phyloP scores from a whole-genome alignment of 2,329 filamentous ascomycete genomes.

The Microsporum ferrugineum region DNA sequence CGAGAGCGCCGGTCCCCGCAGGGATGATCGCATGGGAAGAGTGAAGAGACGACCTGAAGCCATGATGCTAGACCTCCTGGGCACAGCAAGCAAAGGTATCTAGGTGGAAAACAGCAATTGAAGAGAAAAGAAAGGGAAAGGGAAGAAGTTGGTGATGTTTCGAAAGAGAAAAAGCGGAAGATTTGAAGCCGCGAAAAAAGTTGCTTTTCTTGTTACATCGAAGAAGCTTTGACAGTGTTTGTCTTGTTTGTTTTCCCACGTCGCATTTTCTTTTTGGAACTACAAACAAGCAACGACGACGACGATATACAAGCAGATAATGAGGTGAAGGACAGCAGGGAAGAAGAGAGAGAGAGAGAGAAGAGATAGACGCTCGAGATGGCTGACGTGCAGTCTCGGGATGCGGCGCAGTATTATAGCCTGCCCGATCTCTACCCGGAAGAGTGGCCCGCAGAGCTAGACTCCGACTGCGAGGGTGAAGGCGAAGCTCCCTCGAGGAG shows the following conservation, averaged over 20 bases:
- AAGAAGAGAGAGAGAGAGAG: neutral
- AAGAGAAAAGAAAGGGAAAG: neutral
- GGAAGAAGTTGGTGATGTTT: neutral
- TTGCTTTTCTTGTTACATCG: conserved; percentile 1
- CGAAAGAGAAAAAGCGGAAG: neutral
- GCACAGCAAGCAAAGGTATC: conserved; percentile 1
- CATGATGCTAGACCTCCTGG: conserved; percentile 48
- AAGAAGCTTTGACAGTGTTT: conserved; percentile 7
- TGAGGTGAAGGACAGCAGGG: neutral
- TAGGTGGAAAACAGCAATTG: neutral
- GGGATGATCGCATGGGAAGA: conserved; percentile 66
- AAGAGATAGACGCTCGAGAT: conserved; percentile 22
- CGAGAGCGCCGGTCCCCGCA: conserved; percentile 50
- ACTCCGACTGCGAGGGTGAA: conserved; percentile 57
- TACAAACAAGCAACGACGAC: neutral
- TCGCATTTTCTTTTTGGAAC: neutral
- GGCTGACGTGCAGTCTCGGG: conserved; percentile 59
- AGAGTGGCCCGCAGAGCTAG: conserved; percentile 76
- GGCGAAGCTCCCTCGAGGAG: conserved; percentile 28
- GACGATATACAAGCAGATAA: neutral
- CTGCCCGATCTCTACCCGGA: conserved; percentile 65
- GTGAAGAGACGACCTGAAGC: conserved; percentile 69
- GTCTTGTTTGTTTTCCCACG: conserved; percentile 6
- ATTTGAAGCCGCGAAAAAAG: conserved; percentile 1
- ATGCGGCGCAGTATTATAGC: conserved; percentile 81